Evolutionary conservation across 1,139 yeast genomes (phyloP), one percentile per base, ranked within the genome.

Genomic region (Sugiyamaella paludigena): DNA sequence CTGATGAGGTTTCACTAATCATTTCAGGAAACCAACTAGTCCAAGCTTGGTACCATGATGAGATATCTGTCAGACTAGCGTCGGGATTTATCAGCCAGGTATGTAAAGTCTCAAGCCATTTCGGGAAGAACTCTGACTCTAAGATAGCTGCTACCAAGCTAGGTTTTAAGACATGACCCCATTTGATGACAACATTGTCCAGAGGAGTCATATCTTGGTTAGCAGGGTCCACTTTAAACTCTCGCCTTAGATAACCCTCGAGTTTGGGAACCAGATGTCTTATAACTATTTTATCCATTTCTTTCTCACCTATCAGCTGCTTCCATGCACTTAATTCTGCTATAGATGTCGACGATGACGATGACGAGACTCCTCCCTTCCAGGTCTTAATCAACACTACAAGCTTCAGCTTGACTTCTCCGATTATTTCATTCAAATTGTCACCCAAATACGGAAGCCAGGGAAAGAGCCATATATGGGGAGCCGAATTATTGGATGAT

Each of bases 391-490:
- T 53, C n/a, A 68, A 56, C 0, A 55, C 43, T 1, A 54, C 54
- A 45, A 75, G 72, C 43, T 71, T 72, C 1, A 47, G 42, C 28
- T 61, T 50, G 15, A 76, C 63, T 2, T 52, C 60, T 1, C 51
- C 53, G 16, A 65, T 46, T 1, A 75, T 48, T 4, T 58, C 60
- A 2, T 62, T 49, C 31, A 49, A 47, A 4, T 39, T 61, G 32
- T 11, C 47, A n/a, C 55, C 58, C 12, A 69, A 49, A 44, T 60
- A 67, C n/a, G 71, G 68, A 34, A 75, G 51, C 79, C 79, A 76
- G 19, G 76, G 79, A 48, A 71, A 65, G 1, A 76, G 55, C 78
- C 78, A 75, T 7, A 56, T 48, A 45, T 69, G 70, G 4, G 75
- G 75, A 9, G 52, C 48, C 4, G 53, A 36, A n/a, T n/a, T n/a